These are phyloP conservation scores for Lasiosphaeris hirsuta DNA, from an alignment of 495 filamentous ascomycete species.

Conservation along the genomic window DNA sequence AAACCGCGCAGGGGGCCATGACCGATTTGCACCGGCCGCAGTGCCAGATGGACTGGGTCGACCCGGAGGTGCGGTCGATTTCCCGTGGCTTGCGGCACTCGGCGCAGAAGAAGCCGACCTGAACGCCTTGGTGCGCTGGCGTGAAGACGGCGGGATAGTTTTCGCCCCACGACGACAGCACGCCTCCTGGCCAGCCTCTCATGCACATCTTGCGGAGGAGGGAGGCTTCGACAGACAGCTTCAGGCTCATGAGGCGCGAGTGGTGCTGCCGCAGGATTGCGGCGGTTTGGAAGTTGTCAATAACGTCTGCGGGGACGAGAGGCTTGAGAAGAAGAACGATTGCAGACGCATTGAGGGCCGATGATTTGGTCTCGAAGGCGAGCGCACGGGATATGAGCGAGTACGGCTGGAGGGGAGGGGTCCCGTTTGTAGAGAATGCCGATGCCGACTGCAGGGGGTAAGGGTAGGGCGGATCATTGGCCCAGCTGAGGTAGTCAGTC, in stretches of 20 bases:
- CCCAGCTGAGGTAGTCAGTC: conserved; percentile 49
- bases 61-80: conserved; percentile 36
- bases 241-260: conserved; percentile 58
- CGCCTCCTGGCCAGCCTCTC: conserved; percentile 43
- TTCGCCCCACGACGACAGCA: conserved; percentile 37
- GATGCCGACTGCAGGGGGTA: conserved; percentile 26
- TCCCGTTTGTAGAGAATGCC: conserved; percentile 6
- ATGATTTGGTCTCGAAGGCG: conserved; percentile 43
- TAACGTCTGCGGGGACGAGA: conserved; percentile 43
- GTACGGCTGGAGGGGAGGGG: conserved; percentile 46
- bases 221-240: conserved; percentile 64
- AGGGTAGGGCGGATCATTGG: conserved; percentile 46
- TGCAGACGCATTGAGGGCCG: conserved; percentile 47
- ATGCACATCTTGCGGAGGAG: conserved; percentile 65
- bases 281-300: conserved; percentile 46
- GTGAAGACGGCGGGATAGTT: conserved; percentile 60
- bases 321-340: conserved; percentile 53
- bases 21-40: conserved; percentile 42
- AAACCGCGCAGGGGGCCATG: conserved; percentile 45
- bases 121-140: conserved; percentile 47
- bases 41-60: conserved; percentile 43
- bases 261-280: conserved; percentile 65
- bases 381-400: conserved; percentile 46
- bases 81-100: conserved; percentile 52
- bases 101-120: conserved; percentile 47